Percentiles rank a stretch among this genome's conserved stretches.
Conservation (phyloP, 331 rosid genomes). For the Telfairia occidentalis region DNA sequence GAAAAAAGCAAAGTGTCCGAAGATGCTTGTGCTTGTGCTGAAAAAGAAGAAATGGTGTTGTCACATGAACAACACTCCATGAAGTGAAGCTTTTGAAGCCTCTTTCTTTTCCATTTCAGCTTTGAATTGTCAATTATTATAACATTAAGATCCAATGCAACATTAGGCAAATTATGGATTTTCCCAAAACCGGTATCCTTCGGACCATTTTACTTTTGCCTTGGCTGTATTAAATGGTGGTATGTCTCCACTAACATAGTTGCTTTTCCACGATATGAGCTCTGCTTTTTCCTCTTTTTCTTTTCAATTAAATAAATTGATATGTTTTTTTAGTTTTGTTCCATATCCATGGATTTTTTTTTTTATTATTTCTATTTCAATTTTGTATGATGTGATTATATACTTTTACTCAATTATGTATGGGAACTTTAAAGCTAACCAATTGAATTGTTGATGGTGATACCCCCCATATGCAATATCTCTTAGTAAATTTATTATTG, state of each 20-base stretch:
- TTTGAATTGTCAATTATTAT: slow-evolving; percentile 7
- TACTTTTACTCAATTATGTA: not conserved
- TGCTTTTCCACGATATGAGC: slow-evolving; percentile 8
- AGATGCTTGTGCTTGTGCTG: slow-evolving; percentile 8
- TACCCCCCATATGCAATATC: not conserved
- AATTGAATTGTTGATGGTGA: slow-evolving; percentile 2
- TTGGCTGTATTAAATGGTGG: slow-evolving; percentile 12
- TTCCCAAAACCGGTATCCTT: slow-evolving; percentile 9
- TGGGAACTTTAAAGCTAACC: not conserved
- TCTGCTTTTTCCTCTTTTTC: not conserved
- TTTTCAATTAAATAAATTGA: not conserved
- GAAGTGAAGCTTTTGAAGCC: not conserved
- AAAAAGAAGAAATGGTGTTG: not conserved
- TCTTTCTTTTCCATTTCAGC: not conserved
- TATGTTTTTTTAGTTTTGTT: not conserved
- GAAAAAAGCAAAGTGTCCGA: not conserved
- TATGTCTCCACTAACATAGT: slow-evolving; percentile 4
- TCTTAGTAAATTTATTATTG: not conserved
- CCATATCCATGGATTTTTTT: not conserved
- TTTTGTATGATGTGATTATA: not conserved
- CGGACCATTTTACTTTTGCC: not conserved
- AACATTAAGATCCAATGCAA: not conserved
- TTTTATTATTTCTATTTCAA: not conserved
- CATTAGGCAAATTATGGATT: slow-evolving; percentile 5
- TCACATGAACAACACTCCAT: not conserved